These are phyloP conservation scores for Spinacia oleracea DNA, from an alignment of 179 eudicot species.

Conservation along the genomic window DNA sequence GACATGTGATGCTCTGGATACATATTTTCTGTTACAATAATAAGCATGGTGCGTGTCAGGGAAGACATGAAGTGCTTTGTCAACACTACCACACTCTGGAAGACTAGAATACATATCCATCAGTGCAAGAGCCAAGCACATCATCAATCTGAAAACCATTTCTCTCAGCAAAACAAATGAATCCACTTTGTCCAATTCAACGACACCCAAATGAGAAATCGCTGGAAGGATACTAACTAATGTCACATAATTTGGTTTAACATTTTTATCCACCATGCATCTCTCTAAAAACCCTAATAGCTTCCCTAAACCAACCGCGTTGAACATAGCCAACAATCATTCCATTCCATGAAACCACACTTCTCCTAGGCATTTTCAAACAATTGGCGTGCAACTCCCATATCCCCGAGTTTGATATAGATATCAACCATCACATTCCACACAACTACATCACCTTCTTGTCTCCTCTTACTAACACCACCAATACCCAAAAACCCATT, in stretches of 20 bases:
- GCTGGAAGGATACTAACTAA: constrained; percentile 51
- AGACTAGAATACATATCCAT: constrained; percentile 61
- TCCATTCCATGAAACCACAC: constrained; percentile 54
- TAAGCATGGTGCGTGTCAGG: too few species aligned
- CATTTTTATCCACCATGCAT: constrained; percentile 40
- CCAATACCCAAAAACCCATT: neutral
- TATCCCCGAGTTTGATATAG: constrained; percentile 34
- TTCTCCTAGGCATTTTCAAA: constrained; percentile 51
- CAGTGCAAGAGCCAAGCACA: constrained; percentile 58
- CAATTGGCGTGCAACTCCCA: constrained; percentile 34
- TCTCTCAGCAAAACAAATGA: constrained; percentile 51
- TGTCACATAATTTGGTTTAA: constrained; percentile 45
- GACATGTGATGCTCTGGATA: too few species aligned
- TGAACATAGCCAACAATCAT: constrained; percentile 52
- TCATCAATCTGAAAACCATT: constrained; percentile 43
- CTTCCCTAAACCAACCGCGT: constrained; percentile 43
- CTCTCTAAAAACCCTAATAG: constrained; percentile 41
- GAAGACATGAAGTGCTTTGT: constrained; percentile 49
- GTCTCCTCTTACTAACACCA: constrained; percentile 18
- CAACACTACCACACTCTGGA: constrained; percentile 58
- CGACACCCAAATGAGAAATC: constrained; percentile 50
- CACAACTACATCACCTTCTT: constrained; percentile 42
- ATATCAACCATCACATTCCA: constrained; percentile 61
- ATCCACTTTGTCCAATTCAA: constrained; percentile 58
- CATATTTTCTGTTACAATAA: too few species aligned